Percentiles rank a stretch among this genome's conserved stretches.
Evolutionary conservation across 257 asterid species (phyloP).

Genomic region (Rubia yunnanensis): DNA sequence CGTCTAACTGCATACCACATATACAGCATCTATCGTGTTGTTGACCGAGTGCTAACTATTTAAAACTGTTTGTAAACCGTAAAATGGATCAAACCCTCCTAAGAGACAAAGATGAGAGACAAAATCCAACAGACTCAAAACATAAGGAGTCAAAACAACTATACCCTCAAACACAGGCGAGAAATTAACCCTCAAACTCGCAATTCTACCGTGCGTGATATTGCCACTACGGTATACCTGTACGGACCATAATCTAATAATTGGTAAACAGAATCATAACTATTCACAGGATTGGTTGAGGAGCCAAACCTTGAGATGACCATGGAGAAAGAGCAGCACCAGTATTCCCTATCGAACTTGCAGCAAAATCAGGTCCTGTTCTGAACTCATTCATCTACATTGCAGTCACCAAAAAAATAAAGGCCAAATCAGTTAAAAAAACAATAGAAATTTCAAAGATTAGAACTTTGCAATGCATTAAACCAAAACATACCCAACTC

Average conservation of each 20-base stretch:
- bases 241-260: not conserved
- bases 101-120: not conserved
- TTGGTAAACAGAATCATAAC: not conserved
- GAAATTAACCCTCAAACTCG: too few relatives aligned
- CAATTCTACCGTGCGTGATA: not conserved
- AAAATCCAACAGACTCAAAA: not conserved
- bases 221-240: not conserved
- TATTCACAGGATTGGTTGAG: not conserved
- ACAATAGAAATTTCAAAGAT: not conserved
- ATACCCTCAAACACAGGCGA: not conserved
- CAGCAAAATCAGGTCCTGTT: slow-evolving; percentile 70
- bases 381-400: slow-evolving; percentile 51
- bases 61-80: not conserved
- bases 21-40: too few relatives aligned
- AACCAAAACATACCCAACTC: slow-evolving; percentile 55
- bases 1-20: not conserved
- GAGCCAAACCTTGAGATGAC: slow-evolving; percentile 61
- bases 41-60: not conserved
- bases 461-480: not conserved
- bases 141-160: not conserved
- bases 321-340: slow-evolving; percentile 68
- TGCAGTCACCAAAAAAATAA: not conserved
- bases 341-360: slow-evolving; percentile 48
- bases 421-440: not conserved
- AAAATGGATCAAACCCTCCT: not conserved